Percentiles rank a stretch among this genome's conserved stretches.
These are phyloP conservation scores for Fragaria ananassa DNA, from an alignment of 306 rosid species.

Conservation along the genomic window DNA sequence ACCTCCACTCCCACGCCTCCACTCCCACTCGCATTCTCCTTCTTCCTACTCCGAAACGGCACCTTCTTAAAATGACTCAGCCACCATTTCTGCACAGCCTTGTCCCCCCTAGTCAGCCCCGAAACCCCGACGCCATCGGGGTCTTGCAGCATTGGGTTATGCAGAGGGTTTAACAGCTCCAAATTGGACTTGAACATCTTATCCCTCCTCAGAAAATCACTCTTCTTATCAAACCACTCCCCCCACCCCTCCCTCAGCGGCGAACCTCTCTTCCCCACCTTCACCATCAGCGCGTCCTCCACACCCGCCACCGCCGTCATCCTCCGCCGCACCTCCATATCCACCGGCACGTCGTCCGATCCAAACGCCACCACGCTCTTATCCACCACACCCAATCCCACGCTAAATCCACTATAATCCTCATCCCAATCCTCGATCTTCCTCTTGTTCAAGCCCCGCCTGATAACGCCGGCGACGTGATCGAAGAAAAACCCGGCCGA, in stretches of 20 bases:
- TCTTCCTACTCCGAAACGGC: constrained; percentile 35
- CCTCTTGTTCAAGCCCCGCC: constrained; percentile 48
- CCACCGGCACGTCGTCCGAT: constrained; percentile 80
- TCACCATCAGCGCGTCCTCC: constrained; percentile 68
- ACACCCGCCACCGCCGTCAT: constrained; percentile 30
- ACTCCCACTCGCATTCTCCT: background rate
- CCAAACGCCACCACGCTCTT: constrained; percentile 53
- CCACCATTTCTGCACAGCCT: constrained; percentile 57
- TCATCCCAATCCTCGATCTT: constrained; percentile 51
- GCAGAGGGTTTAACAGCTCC: constrained; percentile 57
- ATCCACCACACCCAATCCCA: constrained; percentile 39
- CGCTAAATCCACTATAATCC: constrained; percentile 36
- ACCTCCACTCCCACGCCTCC: background rate
- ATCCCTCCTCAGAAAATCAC: constrained; percentile 58
- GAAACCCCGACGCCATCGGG: constrained; percentile 55
- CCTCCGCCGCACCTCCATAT: constrained; percentile 42
- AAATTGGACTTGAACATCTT: constrained; percentile 72
- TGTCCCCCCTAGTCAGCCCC: constrained; percentile 58
- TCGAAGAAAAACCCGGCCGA: constrained; percentile 60
- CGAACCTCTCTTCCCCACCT: constrained; percentile 45
- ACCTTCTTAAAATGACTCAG: constrained; percentile 50
- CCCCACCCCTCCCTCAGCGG: constrained; percentile 85
- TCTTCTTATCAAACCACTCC: constrained; percentile 84
- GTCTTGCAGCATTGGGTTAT: constrained; percentile 74
- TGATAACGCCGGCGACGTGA: constrained; percentile 54